Percentiles rank a stretch among this genome's conserved stretches.
phyloP scores from a whole-genome alignment of 2,329 filamentous ascomycete genomes.

The Aspergillus proliferans region DNA sequence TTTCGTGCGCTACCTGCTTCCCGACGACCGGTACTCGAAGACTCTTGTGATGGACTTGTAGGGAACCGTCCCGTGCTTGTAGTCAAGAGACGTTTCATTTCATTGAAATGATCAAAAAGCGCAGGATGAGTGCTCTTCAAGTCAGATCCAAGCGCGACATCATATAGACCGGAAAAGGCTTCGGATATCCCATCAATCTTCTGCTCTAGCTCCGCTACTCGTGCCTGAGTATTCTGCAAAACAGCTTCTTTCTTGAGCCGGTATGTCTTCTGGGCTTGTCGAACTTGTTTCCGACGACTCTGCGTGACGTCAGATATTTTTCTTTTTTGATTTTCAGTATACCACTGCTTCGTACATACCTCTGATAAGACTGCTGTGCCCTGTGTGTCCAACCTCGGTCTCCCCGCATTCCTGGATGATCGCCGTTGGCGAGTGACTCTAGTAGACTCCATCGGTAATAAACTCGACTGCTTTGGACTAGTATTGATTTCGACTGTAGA shows the following conservation, averaged over 20 bases:
- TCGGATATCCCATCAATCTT: constrained; percentile 67
- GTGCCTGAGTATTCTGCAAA: constrained; percentile 63
- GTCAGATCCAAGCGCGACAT: constrained; percentile 52
- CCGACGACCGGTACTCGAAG: no score
- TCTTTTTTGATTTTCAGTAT: no score
- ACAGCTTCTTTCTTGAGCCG: constrained; percentile 75
- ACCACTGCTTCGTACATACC: no score
- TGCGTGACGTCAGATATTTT: not conserved
- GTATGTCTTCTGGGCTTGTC: constrained; percentile 77
- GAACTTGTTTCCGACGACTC: constrained; percentile 70
- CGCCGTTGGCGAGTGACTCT: no score
- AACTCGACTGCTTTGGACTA: no score
- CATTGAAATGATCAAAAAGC: not conserved
- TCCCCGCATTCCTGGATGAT: no score
- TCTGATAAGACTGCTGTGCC: no score
- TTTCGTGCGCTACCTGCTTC: no score
- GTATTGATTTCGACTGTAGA: no score
- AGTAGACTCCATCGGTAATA: no score
- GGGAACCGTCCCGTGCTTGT: not conserved
- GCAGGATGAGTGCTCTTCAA: constrained; percentile 1
- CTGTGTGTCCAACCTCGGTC: no score
- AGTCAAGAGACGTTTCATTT: not conserved
- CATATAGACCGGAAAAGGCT: constrained; percentile 61
- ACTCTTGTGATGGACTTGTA: not conserved
- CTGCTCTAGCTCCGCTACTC: constrained; percentile 60